A percentile compares a stretch with the other conserved stretches of the same genome.
These are phyloP conservation scores for Medicago lupulina DNA, from an alignment of 306 rosid genomes.

Conservation along the genomic window DNA sequence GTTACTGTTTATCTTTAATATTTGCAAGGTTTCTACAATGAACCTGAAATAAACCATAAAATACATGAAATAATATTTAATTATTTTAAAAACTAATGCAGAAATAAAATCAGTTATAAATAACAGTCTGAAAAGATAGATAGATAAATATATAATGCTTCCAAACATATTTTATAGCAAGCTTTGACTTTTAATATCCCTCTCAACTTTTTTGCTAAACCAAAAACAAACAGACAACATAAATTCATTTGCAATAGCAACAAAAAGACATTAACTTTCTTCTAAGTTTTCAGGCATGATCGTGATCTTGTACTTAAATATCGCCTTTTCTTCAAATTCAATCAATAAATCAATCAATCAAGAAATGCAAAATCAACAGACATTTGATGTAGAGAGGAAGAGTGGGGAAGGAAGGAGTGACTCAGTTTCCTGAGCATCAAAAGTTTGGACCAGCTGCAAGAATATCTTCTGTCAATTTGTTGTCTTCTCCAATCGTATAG, in stretches of 20 bases:
- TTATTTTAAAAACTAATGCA: too few species aligned
- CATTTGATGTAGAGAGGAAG: not conserved
- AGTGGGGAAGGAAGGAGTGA: not conserved
- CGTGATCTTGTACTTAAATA: not conserved
- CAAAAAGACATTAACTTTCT: constrained; percentile 2
- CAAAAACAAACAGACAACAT: not conserved
- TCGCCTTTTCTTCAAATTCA: not conserved
- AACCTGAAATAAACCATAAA: too few species aligned
- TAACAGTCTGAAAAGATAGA: not conserved
- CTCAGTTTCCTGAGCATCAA: constrained; percentile 37
- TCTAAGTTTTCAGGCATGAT: not conserved
- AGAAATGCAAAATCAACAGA: not conserved
- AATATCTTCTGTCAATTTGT: constrained; percentile 71
- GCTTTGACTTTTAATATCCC: not conserved
- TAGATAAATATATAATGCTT: not conserved
- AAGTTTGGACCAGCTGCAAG: constrained; percentile 78
- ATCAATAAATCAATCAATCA: not conserved
- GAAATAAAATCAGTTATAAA: not conserved
- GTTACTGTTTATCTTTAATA: too few species aligned
- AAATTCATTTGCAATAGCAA: not conserved
- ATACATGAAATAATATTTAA: too few species aligned
- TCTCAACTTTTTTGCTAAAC: not conserved
- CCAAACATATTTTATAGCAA: not conserved
- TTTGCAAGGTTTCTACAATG: too few species aligned
- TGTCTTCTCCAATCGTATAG: constrained; percentile 67